These are phyloP conservation scores for Neonectria faginata DNA, from an alignment of 2,329 filamentous ascomycete genomes.

Conservation along the genomic window DNA sequence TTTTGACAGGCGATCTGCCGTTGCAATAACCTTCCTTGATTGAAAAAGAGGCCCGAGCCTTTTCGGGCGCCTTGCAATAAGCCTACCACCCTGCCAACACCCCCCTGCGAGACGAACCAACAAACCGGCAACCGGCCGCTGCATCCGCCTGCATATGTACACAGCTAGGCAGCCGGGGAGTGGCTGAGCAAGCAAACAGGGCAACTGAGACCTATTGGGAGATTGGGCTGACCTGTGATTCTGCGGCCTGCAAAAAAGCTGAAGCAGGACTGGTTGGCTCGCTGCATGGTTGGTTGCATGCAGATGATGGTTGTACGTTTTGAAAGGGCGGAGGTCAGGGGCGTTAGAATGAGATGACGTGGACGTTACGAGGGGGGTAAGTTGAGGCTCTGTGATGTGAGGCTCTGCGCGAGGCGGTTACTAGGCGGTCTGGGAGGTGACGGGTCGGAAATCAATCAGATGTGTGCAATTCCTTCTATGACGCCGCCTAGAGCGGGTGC, in stretches of 20 bases:
- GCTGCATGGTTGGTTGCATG: not conserved
- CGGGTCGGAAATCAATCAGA: not conserved
- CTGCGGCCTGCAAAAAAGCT: not conserved
- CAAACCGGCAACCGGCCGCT: not conserved
- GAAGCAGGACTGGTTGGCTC: not conserved
- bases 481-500: not conserved
- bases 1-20: conserved; percentile 1
- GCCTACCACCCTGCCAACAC: conserved; percentile 4
- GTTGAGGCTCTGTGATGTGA: conserved; percentile 3
- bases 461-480: conserved; percentile 2
- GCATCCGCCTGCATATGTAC: not conserved
- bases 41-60: not conserved
- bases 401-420: conserved; percentile 3
- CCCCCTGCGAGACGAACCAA: not conserved
- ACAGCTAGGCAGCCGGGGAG: not conserved
- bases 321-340: not conserved
- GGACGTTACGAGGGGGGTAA: not conserved
- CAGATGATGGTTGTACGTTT: not conserved
- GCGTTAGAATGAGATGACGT: not conserved
- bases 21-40: not conserved
- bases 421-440: not conserved
- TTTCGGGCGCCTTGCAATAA: not conserved
- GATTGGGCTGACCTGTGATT: not conserved
- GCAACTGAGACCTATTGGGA: not conserved
- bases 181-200: not conserved